Evolutionary conservation across 2,329 filamentous ascomycete genomes (phyloP), one percentile per base, ranked within the genome.

Genomic region (Xylaria sp.): DNA sequence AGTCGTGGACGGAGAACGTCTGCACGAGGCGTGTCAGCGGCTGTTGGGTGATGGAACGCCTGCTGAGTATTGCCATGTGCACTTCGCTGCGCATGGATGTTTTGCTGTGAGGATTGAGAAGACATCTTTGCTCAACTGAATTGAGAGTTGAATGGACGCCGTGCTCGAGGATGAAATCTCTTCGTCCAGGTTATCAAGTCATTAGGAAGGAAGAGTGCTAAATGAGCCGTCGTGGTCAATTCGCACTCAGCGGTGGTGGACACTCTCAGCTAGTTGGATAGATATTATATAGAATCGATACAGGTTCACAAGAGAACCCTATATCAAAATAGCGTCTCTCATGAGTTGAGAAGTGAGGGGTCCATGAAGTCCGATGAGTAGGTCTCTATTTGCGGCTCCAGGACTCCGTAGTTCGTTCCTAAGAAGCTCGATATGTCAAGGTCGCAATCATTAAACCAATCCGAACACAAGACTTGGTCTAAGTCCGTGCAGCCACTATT

Each of bases 61-160:
- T 36, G 65, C 61, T 9, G 64, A 68, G 49, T 70, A 70, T 62
- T 65, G 64, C 18, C 64, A 72, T 60, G 62, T 70, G 41, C 68
- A 72, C 28, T 64, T 39, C 31, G 65, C 36, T n/a, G 25, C 13
- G 28, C 56, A 13, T 0, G 65, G 70, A 12, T 68, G 70, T 25
- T 72, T 72, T 58, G 70, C 70, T 39, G 68, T 70, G n/a, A 55
- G 68, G 15, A 39, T 70, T 55, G 70, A 70, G 41, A 71, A 64
- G 43, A 58, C 49, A 5, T 49, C 61, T 25, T 23, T 43, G 36
- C n/a, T 28, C 46, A 51, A 13, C 48, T 61, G 36, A 43, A 28
- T n/a, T 20, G 10, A 13, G 3, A 15, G 20, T 13, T 23, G 28
- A 18, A n/a, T 33, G n/a, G 15, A 25, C 8, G 49, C 7, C 25